Percentiles rank a stretch among this genome's conserved stretches.
Conservation (phyloP, 2,329 filamentous ascomycete species). For the Fusarium heterosporum region DNA sequence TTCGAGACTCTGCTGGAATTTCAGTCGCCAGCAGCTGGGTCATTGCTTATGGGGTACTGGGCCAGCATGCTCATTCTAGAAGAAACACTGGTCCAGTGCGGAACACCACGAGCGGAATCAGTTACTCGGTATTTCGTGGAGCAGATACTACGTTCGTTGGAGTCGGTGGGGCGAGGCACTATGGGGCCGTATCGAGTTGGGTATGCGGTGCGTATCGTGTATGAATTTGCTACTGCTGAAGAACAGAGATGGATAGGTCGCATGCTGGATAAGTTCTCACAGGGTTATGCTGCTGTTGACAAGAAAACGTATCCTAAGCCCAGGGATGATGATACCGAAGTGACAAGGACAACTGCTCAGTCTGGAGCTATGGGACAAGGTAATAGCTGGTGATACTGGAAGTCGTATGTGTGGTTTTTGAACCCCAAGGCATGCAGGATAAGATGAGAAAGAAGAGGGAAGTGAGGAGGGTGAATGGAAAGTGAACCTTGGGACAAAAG, state of each 20-base stretch:
- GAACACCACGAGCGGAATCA: slow-evolving; percentile 39
- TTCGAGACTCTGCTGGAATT: slow-evolving; percentile 52
- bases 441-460: neutral
- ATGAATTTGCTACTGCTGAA: slow-evolving; percentile 53
- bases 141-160: slow-evolving; percentile 54
- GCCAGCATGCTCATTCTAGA: slow-evolving; percentile 56
- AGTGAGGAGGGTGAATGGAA: neutral
- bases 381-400: neutral
- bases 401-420: no score
- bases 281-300: slow-evolving; percentile 52
- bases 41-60: slow-evolving; percentile 54
- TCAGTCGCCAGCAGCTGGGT: slow-evolving; percentile 50
- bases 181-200: slow-evolving; percentile 56
- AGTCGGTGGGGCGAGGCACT: slow-evolving; percentile 52
- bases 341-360: neutral
- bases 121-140: slow-evolving; percentile 46
- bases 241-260: slow-evolving; percentile 52
- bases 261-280: slow-evolving; percentile 49
- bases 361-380: neutral
- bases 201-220: slow-evolving; percentile 53
- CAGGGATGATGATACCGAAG: slow-evolving; percentile 25
- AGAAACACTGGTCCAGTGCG: slow-evolving; percentile 52
- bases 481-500: neutral
- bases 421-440: neutral
- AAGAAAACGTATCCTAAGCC: slow-evolving; percentile 46